Conservation (phyloP, 257 asterid species). For the Misopates orontium region DNA sequence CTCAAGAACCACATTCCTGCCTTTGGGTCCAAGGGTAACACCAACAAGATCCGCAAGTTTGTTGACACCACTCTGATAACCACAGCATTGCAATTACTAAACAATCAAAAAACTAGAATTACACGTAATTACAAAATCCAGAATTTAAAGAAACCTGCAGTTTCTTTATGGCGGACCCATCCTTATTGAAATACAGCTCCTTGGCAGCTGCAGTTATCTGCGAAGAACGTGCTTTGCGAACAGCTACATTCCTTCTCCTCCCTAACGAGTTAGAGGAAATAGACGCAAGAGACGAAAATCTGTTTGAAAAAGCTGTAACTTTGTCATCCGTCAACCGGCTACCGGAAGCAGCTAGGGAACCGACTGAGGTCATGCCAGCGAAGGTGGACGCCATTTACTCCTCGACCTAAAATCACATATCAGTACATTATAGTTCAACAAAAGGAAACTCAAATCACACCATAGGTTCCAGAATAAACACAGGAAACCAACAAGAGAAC, state of each 20-base stretch:
- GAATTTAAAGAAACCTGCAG: conserved; percentile 51
- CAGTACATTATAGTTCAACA: too few species aligned
- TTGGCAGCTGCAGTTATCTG: conserved; percentile 74
- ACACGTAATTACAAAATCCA: not conserved
- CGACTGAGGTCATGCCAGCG: conserved; percentile 65
- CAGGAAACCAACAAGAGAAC: too few species aligned
- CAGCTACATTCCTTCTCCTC: conserved; percentile 48
- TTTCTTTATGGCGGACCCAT: conserved; percentile 88
- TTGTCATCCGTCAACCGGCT: conserved; percentile 52
- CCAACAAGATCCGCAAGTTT: conserved; percentile 95
- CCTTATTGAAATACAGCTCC: conserved; percentile 87
- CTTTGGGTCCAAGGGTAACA: conserved; percentile 96
- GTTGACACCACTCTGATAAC: conserved; percentile 80
- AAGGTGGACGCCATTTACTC: conserved; percentile 68
- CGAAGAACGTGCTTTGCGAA: conserved; percentile 41
- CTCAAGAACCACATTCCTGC: conserved; percentile 92
- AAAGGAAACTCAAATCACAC: too few species aligned
- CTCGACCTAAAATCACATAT: too few species aligned
- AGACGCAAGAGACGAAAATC: conserved; percentile 66
- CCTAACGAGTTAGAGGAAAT: conserved; percentile 54
- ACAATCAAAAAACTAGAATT: not conserved
- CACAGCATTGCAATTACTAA: conserved; percentile 20
- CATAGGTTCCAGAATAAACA: too few species aligned
- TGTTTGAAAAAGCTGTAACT: conserved; percentile 49
- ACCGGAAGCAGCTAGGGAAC: conserved; percentile 70